Evolutionary conservation across 805 yeast species (phyloP).

Genomic region (Sugiyamaella smithiae): DNA sequence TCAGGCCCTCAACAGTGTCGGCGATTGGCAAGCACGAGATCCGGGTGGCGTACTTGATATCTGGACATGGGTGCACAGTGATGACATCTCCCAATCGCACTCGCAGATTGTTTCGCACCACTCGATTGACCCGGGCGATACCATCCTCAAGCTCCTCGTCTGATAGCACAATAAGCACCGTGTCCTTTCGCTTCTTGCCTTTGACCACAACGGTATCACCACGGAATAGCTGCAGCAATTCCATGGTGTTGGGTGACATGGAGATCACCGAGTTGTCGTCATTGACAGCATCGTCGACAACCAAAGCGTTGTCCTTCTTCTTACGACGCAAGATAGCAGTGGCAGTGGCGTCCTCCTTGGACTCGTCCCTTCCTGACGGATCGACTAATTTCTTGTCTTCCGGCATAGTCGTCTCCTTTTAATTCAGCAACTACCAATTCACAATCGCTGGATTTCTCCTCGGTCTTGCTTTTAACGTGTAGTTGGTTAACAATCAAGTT

Average conservation of each 20-base stretch:
- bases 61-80: conserved; percentile 93
- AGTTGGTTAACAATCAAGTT: not conserved
- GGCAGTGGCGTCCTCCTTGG: conserved; percentile 72
- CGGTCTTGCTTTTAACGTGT: not conserved
- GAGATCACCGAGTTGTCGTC: conserved; percentile 97
- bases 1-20: conserved; percentile 96
- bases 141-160: conserved; percentile 98
- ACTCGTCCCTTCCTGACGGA: conserved; percentile 67
- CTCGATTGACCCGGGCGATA: conserved; percentile 88
- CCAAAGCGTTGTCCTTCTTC: conserved; percentile 93
- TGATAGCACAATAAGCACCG: conserved; percentile 90
- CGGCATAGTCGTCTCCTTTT: not conserved
- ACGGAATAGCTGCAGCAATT: conserved; percentile 86
- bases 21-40: conserved; percentile 95
- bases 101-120: conserved; percentile 91
- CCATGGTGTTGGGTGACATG: conserved; percentile 94
- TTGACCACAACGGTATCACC: conserved; percentile 97
- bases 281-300: conserved; percentile 95
- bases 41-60: conserved; percentile 93
- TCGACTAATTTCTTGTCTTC: conserved; percentile 44
- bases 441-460: conserved; percentile 1
- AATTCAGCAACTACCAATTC: conserved; percentile 1
- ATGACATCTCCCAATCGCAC: conserved; percentile 92
- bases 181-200: conserved; percentile 97
- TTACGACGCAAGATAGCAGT: conserved; percentile 96